A percentile compares a stretch with the other conserved stretches of the same genome.
Evolutionary conservation across 2,329 filamentous ascomycete species (phyloP).

Genomic region (Cordyceps farinosa): DNA sequence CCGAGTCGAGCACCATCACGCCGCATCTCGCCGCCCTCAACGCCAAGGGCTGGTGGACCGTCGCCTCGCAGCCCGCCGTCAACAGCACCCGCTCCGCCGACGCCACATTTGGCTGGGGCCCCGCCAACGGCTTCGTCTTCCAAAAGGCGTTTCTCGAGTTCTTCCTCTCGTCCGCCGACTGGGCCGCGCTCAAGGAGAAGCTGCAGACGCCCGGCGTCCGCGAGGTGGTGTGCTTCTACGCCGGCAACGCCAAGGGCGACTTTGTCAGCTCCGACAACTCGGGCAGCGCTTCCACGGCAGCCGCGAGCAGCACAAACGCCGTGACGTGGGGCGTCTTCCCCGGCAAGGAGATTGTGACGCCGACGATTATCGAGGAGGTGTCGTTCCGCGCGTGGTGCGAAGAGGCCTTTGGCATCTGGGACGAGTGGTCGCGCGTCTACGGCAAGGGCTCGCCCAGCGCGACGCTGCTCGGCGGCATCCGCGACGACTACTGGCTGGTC

Average conservation of each 20-base stretch:
- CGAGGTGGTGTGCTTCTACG: slow-evolving; percentile 80
- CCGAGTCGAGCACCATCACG: slow-evolving; percentile 81
- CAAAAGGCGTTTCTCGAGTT: slow-evolving; percentile 98
- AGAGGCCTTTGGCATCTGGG: slow-evolving; percentile 94
- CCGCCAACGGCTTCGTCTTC: slow-evolving; percentile 88
- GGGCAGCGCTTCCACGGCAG: slow-evolving; percentile 26
- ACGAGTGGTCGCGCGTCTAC: slow-evolving; percentile 89
- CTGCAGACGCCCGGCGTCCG: slow-evolving; percentile 57
- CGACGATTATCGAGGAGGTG: slow-evolving; percentile 94
- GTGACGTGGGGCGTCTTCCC: slow-evolving; percentile 97
- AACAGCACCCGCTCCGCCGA: slow-evolving; percentile 78
- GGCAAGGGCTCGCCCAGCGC: slow-evolving; percentile 68
- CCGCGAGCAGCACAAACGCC: slow-evolving; percentile 72
- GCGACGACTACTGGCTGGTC: slow-evolving; percentile 78
- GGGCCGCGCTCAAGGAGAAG: slow-evolving; percentile 60
- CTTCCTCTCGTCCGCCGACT: slow-evolving; percentile 75
- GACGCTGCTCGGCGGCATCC: slow-evolving; percentile 63
- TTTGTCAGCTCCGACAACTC: slow-evolving; percentile 66
- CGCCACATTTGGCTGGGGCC: slow-evolving; percentile 87
- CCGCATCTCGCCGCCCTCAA: slow-evolving; percentile 73
- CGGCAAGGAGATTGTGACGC: slow-evolving; percentile 92
- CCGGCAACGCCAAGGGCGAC: slow-evolving; percentile 72
- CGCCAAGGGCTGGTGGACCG: slow-evolving; percentile 85
- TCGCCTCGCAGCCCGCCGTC: slow-evolving; percentile 91
- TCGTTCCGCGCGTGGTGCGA: slow-evolving; percentile 93